Evolutionary conservation across 768 basidiomycete species (phyloP).

Genomic region (Tylopilus plumbeoviolaceoides): DNA sequence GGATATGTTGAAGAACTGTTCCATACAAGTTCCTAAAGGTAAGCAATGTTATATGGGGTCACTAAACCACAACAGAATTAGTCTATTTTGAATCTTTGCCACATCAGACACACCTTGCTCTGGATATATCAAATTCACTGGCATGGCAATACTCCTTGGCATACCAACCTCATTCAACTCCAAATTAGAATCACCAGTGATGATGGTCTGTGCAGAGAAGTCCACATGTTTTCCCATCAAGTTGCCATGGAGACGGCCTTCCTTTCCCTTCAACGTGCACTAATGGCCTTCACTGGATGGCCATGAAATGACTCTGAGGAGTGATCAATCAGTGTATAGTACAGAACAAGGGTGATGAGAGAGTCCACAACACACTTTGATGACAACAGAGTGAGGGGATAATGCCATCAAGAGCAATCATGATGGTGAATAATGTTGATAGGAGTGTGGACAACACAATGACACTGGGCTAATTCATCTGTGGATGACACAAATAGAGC

Average conservation of each 20-base stretch:
- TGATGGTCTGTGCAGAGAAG: conserved; percentile 98
- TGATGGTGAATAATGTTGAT: no score
- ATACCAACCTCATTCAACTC: conserved; percentile 97
- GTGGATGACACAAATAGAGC: no score
- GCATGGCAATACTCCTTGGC: conserved; percentile 91
- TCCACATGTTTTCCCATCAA: conserved; percentile 99
- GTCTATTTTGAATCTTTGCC: background rate
- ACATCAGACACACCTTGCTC: conserved; percentile 68
- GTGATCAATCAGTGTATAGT: no score
- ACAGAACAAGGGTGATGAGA: no score
- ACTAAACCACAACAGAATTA: conserved; percentile 45
- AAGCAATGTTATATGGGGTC: conserved; percentile 94
- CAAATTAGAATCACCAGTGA: conserved; percentile 97
- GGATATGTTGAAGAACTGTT: conserved; percentile 95
- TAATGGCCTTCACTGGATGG: conserved; percentile 96
- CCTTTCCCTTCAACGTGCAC: conserved; percentile 98
- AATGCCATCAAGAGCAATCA: no score
- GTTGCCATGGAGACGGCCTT: conserved; percentile 95
- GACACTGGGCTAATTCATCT: no score
- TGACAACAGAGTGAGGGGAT: no score
- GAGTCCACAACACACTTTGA: no score
- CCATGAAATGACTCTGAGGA: conserved; percentile 24
- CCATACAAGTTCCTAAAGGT: conserved; percentile 90
- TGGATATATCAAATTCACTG: conserved; percentile 95
- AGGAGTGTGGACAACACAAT: no score